Conservation (phyloP, 257 asterid species). For the Ajuga chamaepitys region DNA sequence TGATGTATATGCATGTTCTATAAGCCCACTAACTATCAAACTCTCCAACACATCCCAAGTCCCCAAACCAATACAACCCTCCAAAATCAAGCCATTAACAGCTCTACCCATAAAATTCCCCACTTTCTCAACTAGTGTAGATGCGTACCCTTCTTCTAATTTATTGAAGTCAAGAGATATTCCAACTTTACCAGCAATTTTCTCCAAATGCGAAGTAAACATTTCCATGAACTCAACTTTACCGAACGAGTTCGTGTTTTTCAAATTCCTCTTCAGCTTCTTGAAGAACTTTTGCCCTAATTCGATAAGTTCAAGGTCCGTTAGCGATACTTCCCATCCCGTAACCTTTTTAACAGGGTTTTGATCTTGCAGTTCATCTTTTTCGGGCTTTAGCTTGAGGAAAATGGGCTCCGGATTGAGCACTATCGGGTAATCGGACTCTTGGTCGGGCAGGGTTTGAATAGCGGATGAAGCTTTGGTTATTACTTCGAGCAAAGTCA, state of each 20-base stretch:
- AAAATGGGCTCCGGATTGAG: slow-evolving; percentile 50
- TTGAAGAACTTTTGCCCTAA: slow-evolving; percentile 36
- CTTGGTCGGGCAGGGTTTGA: slow-evolving; percentile 18
- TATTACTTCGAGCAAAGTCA: slow-evolving; percentile 64
- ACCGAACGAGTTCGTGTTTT: slow-evolving; percentile 35
- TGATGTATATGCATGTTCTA: slow-evolving; percentile 36
- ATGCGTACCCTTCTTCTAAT: slow-evolving; percentile 29
- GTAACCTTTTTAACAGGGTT: slow-evolving; percentile 28
- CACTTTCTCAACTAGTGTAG: slow-evolving; percentile 39
- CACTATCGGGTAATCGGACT: slow-evolving; percentile 40
- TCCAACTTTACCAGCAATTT: slow-evolving; percentile 30
- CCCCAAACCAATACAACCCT: slow-evolving; percentile 54
- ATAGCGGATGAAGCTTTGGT: slow-evolving; percentile 46
- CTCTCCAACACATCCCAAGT: slow-evolving; percentile 55
- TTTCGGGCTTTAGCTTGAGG: slow-evolving; percentile 37
- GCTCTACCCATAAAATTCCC: slow-evolving; percentile 54
- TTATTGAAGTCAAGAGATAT: slow-evolving; percentile 15
- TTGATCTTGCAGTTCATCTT: slow-evolving; percentile 19
- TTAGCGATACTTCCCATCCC: slow-evolving; percentile 49
- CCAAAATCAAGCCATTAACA: slow-evolving; percentile 50
- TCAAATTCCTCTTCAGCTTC: slow-evolving; percentile 36
- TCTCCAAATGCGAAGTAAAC: slow-evolving; percentile 40
- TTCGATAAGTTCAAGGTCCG: slow-evolving; percentile 38
- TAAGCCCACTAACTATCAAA: slow-evolving; percentile 50
- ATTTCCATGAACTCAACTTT: slow-evolving; percentile 36